Evolutionary conservation across 1,139 yeast species (phyloP).

Genomic region (Pichia sp.): DNA sequence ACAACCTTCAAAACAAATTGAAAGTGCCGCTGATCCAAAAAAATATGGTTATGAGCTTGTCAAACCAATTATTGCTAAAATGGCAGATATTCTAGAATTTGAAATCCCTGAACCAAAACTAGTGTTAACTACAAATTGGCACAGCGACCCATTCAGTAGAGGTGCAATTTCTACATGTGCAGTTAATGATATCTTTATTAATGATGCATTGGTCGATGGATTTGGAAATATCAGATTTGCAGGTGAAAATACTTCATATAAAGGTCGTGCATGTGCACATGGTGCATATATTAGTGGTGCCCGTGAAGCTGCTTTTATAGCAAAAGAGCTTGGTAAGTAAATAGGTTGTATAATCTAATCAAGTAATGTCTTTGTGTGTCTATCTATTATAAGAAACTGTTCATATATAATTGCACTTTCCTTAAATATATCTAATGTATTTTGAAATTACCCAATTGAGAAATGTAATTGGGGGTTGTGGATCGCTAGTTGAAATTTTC

Average conservation of each 20-base stretch:
- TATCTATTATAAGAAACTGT: no score
- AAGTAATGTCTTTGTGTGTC: no score
- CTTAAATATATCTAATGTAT: not conserved
- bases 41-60: slow-evolving; percentile 21
- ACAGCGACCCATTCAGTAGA: slow-evolving; percentile 41
- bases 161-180: slow-evolving; percentile 44
- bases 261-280: slow-evolving; percentile 52
- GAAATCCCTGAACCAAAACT: slow-evolving; percentile 36
- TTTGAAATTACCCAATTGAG: slow-evolving; percentile 1
- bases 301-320: slow-evolving; percentile 35
- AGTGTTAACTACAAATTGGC: slow-evolving; percentile 43
- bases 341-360: no score
- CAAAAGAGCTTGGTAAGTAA: no score
- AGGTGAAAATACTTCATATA: slow-evolving; percentile 47
- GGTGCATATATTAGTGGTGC: slow-evolving; percentile 50
- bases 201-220: slow-evolving; percentile 34
- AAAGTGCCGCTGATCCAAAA: slow-evolving; percentile 17
- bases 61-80: slow-evolving; percentile 24
- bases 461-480: not conserved
- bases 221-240: slow-evolving; percentile 46
- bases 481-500: no score
- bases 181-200: slow-evolving; percentile 34
- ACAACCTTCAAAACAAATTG: slow-evolving; percentile 39
- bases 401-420: no score
- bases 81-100: slow-evolving; percentile 15